These are phyloP conservation scores for Penicillium sp. DNA, from an alignment of 2,329 filamentous ascomycete species.

Conservation along the genomic window DNA sequence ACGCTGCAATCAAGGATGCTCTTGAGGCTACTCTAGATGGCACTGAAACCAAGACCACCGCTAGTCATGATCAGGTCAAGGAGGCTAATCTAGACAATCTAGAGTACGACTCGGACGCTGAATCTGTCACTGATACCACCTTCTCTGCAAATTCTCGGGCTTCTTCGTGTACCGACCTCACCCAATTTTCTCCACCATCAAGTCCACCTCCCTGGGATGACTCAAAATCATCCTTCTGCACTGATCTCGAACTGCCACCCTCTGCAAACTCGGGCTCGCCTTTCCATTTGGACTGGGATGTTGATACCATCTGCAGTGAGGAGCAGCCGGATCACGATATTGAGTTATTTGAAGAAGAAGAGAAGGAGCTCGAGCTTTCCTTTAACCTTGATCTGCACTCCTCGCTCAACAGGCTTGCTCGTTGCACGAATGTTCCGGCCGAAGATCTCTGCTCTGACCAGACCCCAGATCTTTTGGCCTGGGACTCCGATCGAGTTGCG, in stretches of 20 bases:
- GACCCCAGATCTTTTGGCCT: not conserved
- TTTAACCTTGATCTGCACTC: constrained; percentile 1
- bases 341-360: not conserved
- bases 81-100: not conserved
- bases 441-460: not conserved
- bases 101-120: not conserved
- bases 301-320: not conserved
- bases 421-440: not conserved
- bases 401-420: not conserved
- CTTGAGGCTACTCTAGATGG: not conserved
- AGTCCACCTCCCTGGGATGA: not conserved
- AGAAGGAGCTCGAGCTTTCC: not conserved
- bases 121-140: not conserved
- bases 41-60: not conserved
- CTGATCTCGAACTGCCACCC: not conserved
- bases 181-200: not conserved
- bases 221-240: not conserved
- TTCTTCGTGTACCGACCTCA: not conserved
- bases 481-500: not conserved
- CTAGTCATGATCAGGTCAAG: not conserved
- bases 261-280: not conserved
- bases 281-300: not conserved
- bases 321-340: not conserved
- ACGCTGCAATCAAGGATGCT: constrained; percentile 31
- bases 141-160: not conserved